phyloP scores from a whole-genome alignment of 176 grass and related monocot species.

The Hyparrhenia diplandra region DNA sequence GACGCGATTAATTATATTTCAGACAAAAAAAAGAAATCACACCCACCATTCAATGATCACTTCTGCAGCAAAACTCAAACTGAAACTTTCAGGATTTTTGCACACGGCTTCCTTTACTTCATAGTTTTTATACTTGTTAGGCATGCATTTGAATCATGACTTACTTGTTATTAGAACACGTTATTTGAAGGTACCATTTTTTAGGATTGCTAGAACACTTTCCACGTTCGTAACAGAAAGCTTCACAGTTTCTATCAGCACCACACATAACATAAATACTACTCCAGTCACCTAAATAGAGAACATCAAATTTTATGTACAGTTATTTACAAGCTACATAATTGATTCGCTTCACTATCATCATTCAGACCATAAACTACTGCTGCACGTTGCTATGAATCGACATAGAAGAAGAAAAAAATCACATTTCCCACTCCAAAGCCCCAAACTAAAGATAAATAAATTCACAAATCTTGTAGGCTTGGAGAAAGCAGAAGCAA shows the following conservation, averaged over 20 bases:
- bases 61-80: slow-evolving; percentile 10
- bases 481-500: not conserved
- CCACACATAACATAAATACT: too few species aligned
- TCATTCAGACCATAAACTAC: not conserved
- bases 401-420: not conserved
- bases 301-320: too few species aligned
- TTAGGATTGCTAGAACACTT: too few species aligned
- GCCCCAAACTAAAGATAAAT: not conserved
- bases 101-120: too few species aligned
- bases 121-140: not conserved
- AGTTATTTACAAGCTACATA: not conserved
- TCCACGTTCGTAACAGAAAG: too few species aligned
- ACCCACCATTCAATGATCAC: not conserved
- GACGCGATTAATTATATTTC: too few species aligned
- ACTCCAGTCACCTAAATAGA: too few species aligned
- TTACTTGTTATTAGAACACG: not conserved
- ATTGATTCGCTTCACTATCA: not conserved
- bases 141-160: not conserved
- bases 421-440: not conserved
- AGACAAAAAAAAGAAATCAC: not conserved
- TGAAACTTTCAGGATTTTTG: not conserved
- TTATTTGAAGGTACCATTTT: not conserved
- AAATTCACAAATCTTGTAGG: not conserved
- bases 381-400: not conserved
- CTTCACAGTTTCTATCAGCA: too few species aligned